A percentile compares a stretch with the other conserved stretches of the same genome.
These are phyloP conservation scores for Curvularia hawaiiensis DNA, from an alignment of 2,329 filamentous ascomycete species.

Conservation along the genomic window DNA sequence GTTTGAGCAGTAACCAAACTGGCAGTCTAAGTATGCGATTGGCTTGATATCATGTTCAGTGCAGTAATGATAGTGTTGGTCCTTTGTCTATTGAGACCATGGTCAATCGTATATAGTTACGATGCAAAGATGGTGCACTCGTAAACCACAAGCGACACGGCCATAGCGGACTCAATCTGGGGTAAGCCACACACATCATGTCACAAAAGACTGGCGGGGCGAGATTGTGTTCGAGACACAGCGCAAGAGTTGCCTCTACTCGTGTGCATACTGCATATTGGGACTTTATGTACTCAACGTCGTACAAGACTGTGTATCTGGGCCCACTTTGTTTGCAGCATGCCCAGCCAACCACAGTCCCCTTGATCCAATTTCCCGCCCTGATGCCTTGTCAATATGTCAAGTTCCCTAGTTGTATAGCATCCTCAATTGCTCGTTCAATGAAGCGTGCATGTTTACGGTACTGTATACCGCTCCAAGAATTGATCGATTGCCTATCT, in stretches of 20 bases:
- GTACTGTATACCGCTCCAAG: no score
- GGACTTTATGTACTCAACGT: no score
- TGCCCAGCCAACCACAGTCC: neutral
- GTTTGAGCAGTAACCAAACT: neutral
- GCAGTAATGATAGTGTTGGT: neutral
- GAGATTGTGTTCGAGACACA: no score
- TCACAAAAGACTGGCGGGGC: neutral
- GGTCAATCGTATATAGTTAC: neutral
- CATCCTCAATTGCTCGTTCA: no score
- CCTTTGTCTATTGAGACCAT: neutral
- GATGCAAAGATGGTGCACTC: neutral
- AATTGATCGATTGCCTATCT: neutral
- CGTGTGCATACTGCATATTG: neutral
- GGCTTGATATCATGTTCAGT: neutral
- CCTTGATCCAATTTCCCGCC: neutral
- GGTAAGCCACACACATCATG: neutral
- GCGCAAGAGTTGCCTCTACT: neutral
- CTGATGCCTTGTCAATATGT: neutral
- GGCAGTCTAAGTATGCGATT: neutral
- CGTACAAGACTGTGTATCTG: neutral
- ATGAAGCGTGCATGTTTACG: neutral
- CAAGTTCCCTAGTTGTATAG: neutral
- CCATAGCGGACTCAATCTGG: neutral
- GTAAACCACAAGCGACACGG: neutral
- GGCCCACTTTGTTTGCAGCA: neutral